These are phyloP conservation scores for Hordeum marinum DNA, from an alignment of 176 grass and related monocot species.

Conservation along the genomic window DNA sequence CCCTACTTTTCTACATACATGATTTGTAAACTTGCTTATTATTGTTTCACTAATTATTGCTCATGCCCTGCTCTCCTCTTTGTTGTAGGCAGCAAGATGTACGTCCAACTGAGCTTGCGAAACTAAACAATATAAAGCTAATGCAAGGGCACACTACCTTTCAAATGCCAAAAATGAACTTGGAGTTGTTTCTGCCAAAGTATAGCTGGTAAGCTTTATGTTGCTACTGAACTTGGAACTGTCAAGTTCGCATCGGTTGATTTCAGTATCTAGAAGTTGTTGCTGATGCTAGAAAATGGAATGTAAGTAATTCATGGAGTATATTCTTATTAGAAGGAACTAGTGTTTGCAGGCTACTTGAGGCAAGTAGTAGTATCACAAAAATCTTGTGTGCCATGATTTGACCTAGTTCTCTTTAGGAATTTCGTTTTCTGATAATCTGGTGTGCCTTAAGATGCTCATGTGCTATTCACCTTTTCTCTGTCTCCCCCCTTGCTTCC, in stretches of 20 bases:
- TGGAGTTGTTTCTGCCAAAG: slow-evolving; percentile 94
- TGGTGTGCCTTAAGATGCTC: neutral
- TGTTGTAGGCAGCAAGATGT: slow-evolving; percentile 87
- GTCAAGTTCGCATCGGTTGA: neutral
- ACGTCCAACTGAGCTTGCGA: slow-evolving; percentile 76
- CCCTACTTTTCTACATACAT: too few relatives aligned
- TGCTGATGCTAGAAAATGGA: neutral
- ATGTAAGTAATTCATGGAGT: neutral
- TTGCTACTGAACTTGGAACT: neutral
- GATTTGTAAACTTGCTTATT: too few relatives aligned
- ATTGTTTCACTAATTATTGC: neutral
- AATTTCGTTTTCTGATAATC: neutral
- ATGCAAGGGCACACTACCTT: slow-evolving; percentile 96
- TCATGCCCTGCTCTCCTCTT: neutral
- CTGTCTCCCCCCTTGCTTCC: neutral
- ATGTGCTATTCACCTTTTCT: neutral
- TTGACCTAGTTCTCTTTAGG: neutral
- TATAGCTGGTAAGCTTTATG: slow-evolving; percentile 54
- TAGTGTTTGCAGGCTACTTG: neutral
- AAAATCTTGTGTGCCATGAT: neutral
- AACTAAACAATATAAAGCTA: slow-evolving; percentile 67
- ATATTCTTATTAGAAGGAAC: neutral
- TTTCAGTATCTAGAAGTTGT: neutral
- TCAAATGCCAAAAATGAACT: slow-evolving; percentile 91
- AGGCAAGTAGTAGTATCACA: neutral